Conservation (phyloP, 1,284 basidiomycete species). For the Puccinia triticina region DNA sequence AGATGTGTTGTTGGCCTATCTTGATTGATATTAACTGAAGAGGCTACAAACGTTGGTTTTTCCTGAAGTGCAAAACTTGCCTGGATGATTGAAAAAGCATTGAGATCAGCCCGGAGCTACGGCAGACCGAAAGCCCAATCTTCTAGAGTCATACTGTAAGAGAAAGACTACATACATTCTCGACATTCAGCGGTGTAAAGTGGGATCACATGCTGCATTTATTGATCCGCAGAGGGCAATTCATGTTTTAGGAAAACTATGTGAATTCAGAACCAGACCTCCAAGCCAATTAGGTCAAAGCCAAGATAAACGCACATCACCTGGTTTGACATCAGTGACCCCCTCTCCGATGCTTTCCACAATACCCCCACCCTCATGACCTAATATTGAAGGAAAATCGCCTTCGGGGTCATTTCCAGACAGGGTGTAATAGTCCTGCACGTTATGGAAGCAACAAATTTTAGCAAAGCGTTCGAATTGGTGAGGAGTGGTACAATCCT, state of each 20-base stretch:
- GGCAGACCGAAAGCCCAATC: neutral
- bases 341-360: constrained; percentile 92
- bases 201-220: constrained; percentile 63
- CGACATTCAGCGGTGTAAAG: constrained; percentile 71
- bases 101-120: constrained; percentile 31
- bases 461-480: neutral
- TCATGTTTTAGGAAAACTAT: constrained; percentile 62
- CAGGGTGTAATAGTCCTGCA: constrained; percentile 85
- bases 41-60: constrained; percentile 80
- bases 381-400: constrained; percentile 87
- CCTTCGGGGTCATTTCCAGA: constrained; percentile 97
- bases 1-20: constrained; percentile 48
- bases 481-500: constrained; percentile 24
- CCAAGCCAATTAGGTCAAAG: neutral
- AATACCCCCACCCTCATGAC: constrained; percentile 63
- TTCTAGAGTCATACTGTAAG: neutral
- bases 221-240: no score
- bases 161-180: constrained; percentile 71
- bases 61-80: constrained; percentile 88
- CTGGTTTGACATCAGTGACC: constrained; percentile 78
- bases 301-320: constrained; percentile 59
- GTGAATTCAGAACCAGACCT: constrained; percentile 76
- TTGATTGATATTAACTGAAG: neutral
- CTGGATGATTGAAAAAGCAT: constrained; percentile 51
- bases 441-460: constrained; percentile 1